Evolutionary conservation across 257 asterid genomes (phyloP).

Genomic region (Solanum infundibuliforme): DNA sequence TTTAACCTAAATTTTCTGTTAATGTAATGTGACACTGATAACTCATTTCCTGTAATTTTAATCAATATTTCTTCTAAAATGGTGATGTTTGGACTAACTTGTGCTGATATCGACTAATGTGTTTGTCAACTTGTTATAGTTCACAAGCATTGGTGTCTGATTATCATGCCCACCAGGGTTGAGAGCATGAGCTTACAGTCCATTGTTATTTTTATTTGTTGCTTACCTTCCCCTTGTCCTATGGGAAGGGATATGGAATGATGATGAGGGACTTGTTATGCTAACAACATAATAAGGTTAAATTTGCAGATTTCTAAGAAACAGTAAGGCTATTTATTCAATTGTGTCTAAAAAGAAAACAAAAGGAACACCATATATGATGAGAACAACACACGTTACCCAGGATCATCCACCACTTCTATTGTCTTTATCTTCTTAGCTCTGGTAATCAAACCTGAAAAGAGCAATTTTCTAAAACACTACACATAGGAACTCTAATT

Average conservation of each 20-base stretch:
- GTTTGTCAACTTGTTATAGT: background rate
- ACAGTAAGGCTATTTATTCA: background rate
- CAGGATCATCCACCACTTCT: constrained; percentile 62
- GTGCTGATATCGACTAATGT: background rate
- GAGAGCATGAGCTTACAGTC: background rate
- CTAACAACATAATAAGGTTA: background rate
- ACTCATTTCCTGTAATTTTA: background rate
- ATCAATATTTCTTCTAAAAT: background rate
- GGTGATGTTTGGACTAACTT: background rate
- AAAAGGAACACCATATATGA: background rate
- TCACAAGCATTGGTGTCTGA: background rate
- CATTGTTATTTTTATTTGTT: background rate
- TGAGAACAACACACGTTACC: constrained; percentile 31
- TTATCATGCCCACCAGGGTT: background rate
- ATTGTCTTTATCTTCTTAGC: constrained; percentile 42
- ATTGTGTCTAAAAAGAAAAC: background rate
- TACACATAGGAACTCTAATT: background rate
- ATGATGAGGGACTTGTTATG: background rate
- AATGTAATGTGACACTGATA: background rate
- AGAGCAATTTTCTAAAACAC: background rate
- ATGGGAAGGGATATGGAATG: background rate
- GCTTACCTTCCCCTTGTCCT: background rate
- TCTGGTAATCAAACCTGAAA: constrained; percentile 63
- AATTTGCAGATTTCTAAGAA: background rate
- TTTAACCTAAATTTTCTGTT: background rate